Evolutionary conservation across 805 yeast genomes (phyloP), one percentile per base, ranked within the genome.

Genomic region (Yueomyces sinensis): DNA sequence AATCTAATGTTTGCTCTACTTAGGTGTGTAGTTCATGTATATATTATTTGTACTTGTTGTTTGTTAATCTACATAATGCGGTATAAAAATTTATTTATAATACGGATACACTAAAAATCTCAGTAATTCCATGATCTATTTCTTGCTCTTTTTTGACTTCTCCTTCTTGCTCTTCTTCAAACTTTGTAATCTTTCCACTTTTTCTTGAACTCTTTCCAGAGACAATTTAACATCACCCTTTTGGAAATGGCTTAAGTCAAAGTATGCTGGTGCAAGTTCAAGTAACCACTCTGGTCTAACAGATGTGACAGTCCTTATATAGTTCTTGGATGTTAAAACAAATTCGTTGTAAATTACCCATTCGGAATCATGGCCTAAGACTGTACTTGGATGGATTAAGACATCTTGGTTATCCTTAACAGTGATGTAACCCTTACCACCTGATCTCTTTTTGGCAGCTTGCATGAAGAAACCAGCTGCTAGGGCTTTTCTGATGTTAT

Each of bases 391-490:
- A 55, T 91, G 98, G 32, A 91, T 68, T 48, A 86, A 61, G 11
- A 89, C 97, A 42, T 89, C 97, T 63, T 91, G 98, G 52, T 87
- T 86, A 59, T 91, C 98, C 59, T 86, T 86, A 33, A 87, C 81
- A 0, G 98, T 91, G 46, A 82, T 70, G 56, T 80, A 89, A n/a
- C 82, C 87, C 49, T 78, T 80, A 17, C 69, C 66, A 27, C 83
- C 76, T n/a, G 81, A 72, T 62, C 74, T 75, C 65, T 82, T 83
- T 63, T 87, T 91, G 24, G 96, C 97, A 36, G 82, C 94, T 63
- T 91, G 98, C 97, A 91, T 87, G 65, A 91, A 91, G 58, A 86
- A 87, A 2, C 98, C 98, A n/a, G 83, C 72, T 4, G 83, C 70
- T 38, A 91, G 60, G 0, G 97, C 95, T 56, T 80, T 82, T 37